phyloP scores from a whole-genome alignment of 1,284 basidiomycete genomes.

The Ganoderma boninense region DNA sequence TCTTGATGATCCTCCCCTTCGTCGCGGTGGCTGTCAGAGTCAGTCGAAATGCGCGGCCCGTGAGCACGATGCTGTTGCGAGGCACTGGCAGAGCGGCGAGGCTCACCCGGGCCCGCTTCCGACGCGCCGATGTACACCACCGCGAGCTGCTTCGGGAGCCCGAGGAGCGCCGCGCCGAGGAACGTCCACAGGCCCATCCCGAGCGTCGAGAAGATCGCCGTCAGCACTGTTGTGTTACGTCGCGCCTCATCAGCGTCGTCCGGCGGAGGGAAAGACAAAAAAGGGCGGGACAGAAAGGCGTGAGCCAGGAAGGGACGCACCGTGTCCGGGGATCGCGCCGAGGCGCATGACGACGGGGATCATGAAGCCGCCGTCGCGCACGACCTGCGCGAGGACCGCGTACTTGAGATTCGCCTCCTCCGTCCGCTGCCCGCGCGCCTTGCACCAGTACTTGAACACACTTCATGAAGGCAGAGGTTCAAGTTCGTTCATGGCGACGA shows the following conservation, averaged over 20 bases:
- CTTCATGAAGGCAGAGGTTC: no score
- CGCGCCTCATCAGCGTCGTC: slow-evolving; percentile 5
- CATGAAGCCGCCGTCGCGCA: slow-evolving; percentile 82
- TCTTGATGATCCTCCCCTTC: slow-evolving; percentile 56
- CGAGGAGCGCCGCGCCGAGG: slow-evolving; percentile 74
- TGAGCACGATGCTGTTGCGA: no score
- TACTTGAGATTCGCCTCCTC: slow-evolving; percentile 78
- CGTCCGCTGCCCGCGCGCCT: slow-evolving; percentile 70
- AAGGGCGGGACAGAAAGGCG: no score
- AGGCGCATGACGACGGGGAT: slow-evolving; percentile 77
- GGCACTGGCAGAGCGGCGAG: no score
- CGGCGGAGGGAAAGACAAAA: no score
- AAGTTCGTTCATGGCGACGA: no score
- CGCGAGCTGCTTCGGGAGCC: slow-evolving; percentile 80
- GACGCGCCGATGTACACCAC: slow-evolving; percentile 79
- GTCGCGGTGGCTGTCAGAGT: not conserved
- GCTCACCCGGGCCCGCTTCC: slow-evolving; percentile 31
- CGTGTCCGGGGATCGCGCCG: slow-evolving; percentile 83
- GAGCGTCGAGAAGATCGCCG: slow-evolving; percentile 82
- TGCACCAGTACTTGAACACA: slow-evolving; percentile 71
- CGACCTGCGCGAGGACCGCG: slow-evolving; percentile 78
- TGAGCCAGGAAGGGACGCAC: no score
- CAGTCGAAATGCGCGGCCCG: no score
- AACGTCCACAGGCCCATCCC: slow-evolving; percentile 81
- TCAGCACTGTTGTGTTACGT: slow-evolving; percentile 52